Evolutionary conservation across 805 yeast genomes (phyloP), one percentile per base, ranked within the genome.

Genomic region (Candida xyloterini): DNA sequence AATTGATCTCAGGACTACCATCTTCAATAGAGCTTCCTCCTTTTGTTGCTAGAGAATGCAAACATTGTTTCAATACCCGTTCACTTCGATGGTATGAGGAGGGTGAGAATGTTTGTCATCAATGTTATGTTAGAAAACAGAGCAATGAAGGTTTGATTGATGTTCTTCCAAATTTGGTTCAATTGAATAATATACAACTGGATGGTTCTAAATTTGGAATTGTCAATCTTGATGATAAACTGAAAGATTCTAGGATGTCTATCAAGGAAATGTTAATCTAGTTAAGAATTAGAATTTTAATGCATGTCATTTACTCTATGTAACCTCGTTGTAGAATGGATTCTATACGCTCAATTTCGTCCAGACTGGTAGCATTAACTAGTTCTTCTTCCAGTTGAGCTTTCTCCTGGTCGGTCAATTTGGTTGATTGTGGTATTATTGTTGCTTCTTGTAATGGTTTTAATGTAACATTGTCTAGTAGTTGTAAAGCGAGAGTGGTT

Each of bases 341-440:
- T 56, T 87, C 95, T 16, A 89, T 74, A 35, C 76, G 65, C 42
- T 81, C 84, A 6, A 89, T 84, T 47, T 90, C 96, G 5, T 74
- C 84, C 42, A 90, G 56, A 36, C 80, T 78, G 4, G 78, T 71
- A 1, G 96, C 95, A 23, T 63, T 66, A 37, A 71, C 68, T 40
- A 90, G 65, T 46, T 77, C 72, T 29, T 66, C 55, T 46, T 79
- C 69, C 34, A 90, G 60, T 32, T 63, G 61, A 10, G 60, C 59
- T 41, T 68, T 73, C 27, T 81, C 88, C 25, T 72, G 77, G 0
- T 68, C 73, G 1, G 80, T 67, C 50, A 86, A 66, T 43, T 70
- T 76, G 18, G 13, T 33, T 15, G 14, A 16, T 18, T 30, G 30
- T 13, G 18, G 30, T 14, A 16, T 11, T 10, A 16, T 13, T 15